Conservation (phyloP, 1,139 yeast species). For the Blastobotrys elegans region DNA sequence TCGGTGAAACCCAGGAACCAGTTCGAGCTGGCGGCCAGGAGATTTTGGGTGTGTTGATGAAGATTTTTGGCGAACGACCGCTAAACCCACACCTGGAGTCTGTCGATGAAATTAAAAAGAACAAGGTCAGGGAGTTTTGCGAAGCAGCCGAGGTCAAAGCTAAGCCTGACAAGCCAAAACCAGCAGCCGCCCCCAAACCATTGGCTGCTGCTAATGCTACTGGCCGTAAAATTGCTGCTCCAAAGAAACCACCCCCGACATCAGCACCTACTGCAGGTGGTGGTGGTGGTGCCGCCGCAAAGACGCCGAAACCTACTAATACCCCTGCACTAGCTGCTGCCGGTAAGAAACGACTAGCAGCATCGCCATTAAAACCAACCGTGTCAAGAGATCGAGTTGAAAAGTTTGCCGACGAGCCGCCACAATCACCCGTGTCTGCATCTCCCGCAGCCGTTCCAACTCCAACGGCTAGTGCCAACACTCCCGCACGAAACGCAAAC, state of each 20-base stretch:
- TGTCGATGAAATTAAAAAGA: constrained; percentile 64
- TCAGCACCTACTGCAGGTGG: not conserved
- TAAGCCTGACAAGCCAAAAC: constrained; percentile 26
- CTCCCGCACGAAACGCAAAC: constrained; percentile 12
- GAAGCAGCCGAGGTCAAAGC: constrained; percentile 55
- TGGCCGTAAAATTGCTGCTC: constrained; percentile 12
- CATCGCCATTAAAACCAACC: constrained; percentile 15
- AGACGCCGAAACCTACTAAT: constrained; percentile 4
- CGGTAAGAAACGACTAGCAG: constrained; percentile 12
- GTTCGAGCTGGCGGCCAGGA: constrained; percentile 77
- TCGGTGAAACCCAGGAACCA: constrained; percentile 81
- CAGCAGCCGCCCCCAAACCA: constrained; percentile 20
- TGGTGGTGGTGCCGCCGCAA: not conserved
- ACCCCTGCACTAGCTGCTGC: constrained; percentile 11
- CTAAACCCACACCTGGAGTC: constrained; percentile 56
- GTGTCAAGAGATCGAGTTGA: constrained; percentile 6
- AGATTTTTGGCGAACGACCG: constrained; percentile 70
- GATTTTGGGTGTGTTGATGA: constrained; percentile 76
- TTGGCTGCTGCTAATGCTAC: constrained; percentile 20
- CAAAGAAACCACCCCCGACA: constrained; percentile 6
- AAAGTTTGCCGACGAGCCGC: constrained; percentile 5
- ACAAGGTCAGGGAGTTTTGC: constrained; percentile 58
- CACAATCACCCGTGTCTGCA: constrained; percentile 2
- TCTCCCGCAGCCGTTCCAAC: constrained; percentile 16
- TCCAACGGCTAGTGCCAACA: constrained; percentile 13